Base-by-base conservation (phyloP, 495 filamentous ascomycete genomes). In the Cryomyces minteri region DNA sequence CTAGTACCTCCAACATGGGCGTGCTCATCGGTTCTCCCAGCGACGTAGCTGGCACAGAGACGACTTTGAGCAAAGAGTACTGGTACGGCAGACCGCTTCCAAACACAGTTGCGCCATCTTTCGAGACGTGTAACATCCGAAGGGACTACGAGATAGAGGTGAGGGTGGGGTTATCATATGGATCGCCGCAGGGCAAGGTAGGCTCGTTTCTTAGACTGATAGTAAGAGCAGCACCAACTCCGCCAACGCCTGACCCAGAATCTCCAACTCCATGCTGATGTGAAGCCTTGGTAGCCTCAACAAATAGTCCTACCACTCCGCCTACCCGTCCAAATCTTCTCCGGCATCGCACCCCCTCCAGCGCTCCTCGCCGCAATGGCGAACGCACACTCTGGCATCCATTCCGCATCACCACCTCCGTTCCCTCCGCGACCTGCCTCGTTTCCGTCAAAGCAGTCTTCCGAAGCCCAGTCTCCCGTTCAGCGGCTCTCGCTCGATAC, bases 41-140 rank as follows among this genome's bases (percentile, higher is more conserved):
- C 28, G 81, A 83, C 56, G 56, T 73, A 4, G 63, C 71, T 1
- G 73, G 73, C 12, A 70, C 70, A n/a, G 82, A 88, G 51, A 67
- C 76, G 44, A 64, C 71, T 36, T 58, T 94, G 9, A 78, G 87
- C 46, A 53, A 71, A 5, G 61, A 54, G 0, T 51, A 88, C 32
- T 98, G 90, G 90, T 68, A 70, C 43, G 62, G 63, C 28, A 59
- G 73, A 12, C 67, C 74, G 4, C 62, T 96, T 11, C 90, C 90
- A 4, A 86, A 82, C 54, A 87, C 79, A 1, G 72, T 96, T 31
- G 77, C 84, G 18, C 90, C 90, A 0, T 74, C 73, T 4, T 98
- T 98, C 55, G 65, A 74, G 40, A 88, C 87, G 14, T 98, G 90
- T 56, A 96, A 96, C 58, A 75, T 98, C 43, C 67, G 68, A 43